phyloP scores from a whole-genome alignment of 177 flowering plant genomes.

The Vitis hybrid region DNA sequence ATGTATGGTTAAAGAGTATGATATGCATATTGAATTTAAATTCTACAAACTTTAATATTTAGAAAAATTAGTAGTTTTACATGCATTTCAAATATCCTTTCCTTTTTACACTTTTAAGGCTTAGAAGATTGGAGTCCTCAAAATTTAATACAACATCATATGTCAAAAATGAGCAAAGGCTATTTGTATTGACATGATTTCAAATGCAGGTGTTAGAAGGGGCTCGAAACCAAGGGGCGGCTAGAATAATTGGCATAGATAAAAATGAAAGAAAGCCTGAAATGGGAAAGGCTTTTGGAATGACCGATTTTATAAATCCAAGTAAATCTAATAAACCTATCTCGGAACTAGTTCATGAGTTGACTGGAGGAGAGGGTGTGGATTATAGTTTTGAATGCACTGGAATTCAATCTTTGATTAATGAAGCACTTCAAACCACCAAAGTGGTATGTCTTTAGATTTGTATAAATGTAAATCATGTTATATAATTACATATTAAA shows the following conservation, averaged over 20 bases:
- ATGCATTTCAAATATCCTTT: too few species aligned
- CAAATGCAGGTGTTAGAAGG: conserved; percentile 40
- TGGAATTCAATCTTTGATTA: conserved; percentile 25
- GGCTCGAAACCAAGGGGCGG: conserved; percentile 43
- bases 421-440: conserved; percentile 31
- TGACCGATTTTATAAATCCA: conserved; percentile 56
- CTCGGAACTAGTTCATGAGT: conserved; percentile 32
- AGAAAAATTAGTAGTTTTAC: too few species aligned
- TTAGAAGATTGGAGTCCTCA: too few species aligned
- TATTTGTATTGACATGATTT: too few species aligned
- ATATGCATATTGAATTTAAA: too few species aligned
- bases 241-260: conserved; percentile 50
- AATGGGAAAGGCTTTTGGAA: conserved; percentile 40
- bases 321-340: conserved; percentile 20
- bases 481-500: too few species aligned
- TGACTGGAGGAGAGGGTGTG: conserved; percentile 47
- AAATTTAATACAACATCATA: too few species aligned
- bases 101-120: too few species aligned
- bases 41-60: too few species aligned
- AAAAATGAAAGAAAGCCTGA: conserved; percentile 28
- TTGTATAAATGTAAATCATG: not conserved
- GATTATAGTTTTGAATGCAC: conserved; percentile 54
- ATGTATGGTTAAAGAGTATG: not conserved
- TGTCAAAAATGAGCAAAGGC: too few species aligned
- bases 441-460: conserved; percentile 24